A percentile compares a stretch with the other conserved stretches of the same genome.
Conservation (phyloP, 73 alveolate genomes). For the Uronychia setigera region DNA sequence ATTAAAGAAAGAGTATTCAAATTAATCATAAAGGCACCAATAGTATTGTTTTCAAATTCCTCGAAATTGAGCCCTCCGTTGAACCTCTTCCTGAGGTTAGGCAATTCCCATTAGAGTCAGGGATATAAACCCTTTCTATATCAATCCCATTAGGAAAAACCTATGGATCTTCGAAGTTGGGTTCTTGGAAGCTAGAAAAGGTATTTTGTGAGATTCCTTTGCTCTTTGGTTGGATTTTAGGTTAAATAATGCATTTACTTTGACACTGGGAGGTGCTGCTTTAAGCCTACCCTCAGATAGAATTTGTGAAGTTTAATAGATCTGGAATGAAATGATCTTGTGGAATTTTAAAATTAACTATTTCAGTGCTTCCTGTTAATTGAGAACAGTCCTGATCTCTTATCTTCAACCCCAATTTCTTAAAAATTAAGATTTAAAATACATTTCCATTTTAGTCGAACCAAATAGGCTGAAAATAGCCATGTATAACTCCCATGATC, state of each 20-base stretch:
- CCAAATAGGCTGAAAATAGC: constrained; percentile 72
- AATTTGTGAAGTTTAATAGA: constrained; percentile 81
- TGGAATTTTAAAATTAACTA: constrained; percentile 49
- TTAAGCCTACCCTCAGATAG: constrained; percentile 75
- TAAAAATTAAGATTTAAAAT: neutral
- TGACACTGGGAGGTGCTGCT: constrained; percentile 85
- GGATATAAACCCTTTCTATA: constrained; percentile 23
- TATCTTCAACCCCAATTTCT: constrained; percentile 50
- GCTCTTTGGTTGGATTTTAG: constrained; percentile 25
- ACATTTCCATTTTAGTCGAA: constrained; percentile 40
- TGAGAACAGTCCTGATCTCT: constrained; percentile 73
- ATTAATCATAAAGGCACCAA: neutral
- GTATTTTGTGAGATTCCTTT: constrained; percentile 69
- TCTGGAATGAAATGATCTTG: constrained; percentile 68
- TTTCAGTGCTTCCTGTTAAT: constrained; percentile 66
- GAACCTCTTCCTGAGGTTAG: constrained; percentile 38
- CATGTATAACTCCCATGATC: constrained; percentile 81
- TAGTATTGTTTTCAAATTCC: constrained; percentile 42
- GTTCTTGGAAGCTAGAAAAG: constrained; percentile 77
- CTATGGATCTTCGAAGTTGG: constrained; percentile 48
- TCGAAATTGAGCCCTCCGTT: constrained; percentile 39
- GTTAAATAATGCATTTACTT: neutral
- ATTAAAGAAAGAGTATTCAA: neutral
- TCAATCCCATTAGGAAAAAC: constrained; percentile 17
- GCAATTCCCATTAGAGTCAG: constrained; percentile 32